Evolutionary conservation across 2,329 filamentous ascomycete species (phyloP).

Genomic region (Dactylellina parvicollis): DNA sequence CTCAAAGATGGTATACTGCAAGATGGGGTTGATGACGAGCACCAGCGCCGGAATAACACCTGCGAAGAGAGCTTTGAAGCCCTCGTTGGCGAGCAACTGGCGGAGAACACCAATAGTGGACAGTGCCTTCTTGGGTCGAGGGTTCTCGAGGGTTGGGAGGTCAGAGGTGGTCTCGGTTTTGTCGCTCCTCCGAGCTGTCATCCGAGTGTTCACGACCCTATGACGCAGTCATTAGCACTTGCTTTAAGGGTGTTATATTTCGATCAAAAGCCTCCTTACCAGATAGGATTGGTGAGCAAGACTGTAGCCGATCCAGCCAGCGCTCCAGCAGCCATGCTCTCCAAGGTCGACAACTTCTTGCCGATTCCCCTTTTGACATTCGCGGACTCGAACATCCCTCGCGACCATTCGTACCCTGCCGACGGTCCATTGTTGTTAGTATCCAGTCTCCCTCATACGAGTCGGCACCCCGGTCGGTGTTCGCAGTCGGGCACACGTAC

Average conservation of each 20-base stretch:
- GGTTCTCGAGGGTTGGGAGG: constrained; percentile 57
- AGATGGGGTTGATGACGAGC: constrained; percentile 95
- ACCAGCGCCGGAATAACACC: constrained; percentile 92
- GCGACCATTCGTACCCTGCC: constrained; percentile 91
- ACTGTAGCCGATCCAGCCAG: constrained; percentile 94
- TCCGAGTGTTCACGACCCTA: constrained; percentile 89
- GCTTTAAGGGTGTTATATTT: not conserved
- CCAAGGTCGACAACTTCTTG: constrained; percentile 86
- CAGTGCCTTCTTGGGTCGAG: constrained; percentile 66
- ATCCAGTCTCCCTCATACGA: not conserved
- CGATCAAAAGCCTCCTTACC: constrained; percentile 66
- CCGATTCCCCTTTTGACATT: constrained; percentile 68
- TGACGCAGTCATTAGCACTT: not conserved
- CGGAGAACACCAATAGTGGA: constrained; percentile 84
- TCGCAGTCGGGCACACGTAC: constrained; percentile 61
- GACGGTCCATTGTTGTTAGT: not conserved
- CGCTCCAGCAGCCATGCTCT: constrained; percentile 94
- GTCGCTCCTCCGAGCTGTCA: constrained; percentile 84
- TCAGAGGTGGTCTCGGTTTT: constrained; percentile 61
- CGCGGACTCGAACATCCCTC: constrained; percentile 82
- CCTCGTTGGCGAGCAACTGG: constrained; percentile 82
- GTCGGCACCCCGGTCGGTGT: not conserved
- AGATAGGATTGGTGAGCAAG: constrained; percentile 96
- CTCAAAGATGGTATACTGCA: constrained; percentile 99
- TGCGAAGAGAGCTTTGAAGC: constrained; percentile 83